These are phyloP conservation scores for Hygrocybe coccinea DNA, from an alignment of 768 basidiomycete species.

Conservation along the genomic window DNA sequence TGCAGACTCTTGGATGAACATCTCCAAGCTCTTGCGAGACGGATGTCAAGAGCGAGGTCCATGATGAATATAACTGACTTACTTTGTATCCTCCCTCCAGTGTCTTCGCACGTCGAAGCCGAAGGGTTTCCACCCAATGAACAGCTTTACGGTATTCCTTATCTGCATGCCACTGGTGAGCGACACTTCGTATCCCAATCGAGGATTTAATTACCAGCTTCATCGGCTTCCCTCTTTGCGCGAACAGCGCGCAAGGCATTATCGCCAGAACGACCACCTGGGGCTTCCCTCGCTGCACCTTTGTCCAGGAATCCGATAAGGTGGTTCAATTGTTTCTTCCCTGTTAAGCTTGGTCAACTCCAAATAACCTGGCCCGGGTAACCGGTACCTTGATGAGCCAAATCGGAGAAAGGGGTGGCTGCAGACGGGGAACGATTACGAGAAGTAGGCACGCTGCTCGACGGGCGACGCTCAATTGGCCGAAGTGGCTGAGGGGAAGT, in stretches of 20 bases:
- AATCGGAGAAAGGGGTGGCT: conserved; percentile 78
- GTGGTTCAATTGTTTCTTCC: conserved; percentile 83
- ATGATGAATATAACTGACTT: conserved; percentile 17
- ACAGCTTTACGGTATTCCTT: conserved; percentile 87
- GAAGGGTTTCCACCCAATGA: conserved; percentile 87
- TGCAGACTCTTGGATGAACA: conserved; percentile 71
- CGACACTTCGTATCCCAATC: not conserved
- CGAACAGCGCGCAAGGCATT: conserved; percentile 70
- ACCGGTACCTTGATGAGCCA: conserved; percentile 71
- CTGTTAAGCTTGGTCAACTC: conserved; percentile 30
- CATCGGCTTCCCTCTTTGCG: conserved; percentile 85
- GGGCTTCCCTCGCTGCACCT: conserved; percentile 57
- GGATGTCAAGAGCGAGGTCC: not conserved
- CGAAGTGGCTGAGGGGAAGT: conserved; percentile 71
- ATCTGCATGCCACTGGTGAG: conserved; percentile 41
- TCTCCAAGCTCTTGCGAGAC: conserved; percentile 63
- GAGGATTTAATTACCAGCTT: conserved; percentile 57
- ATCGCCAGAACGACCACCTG: conserved; percentile 54
- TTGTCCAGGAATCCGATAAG: conserved; percentile 84
- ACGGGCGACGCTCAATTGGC: conserved; percentile 70
- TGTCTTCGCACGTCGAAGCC: conserved; percentile 76
- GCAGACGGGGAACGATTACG: conserved; percentile 77
- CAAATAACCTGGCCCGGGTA: not conserved
- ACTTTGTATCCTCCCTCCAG: conserved; percentile 79
- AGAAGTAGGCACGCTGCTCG: conserved; percentile 46